These are phyloP conservation scores for Clitopilus passeckerianus DNA, from an alignment of 768 basidiomycete species.

Conservation along the genomic window DNA sequence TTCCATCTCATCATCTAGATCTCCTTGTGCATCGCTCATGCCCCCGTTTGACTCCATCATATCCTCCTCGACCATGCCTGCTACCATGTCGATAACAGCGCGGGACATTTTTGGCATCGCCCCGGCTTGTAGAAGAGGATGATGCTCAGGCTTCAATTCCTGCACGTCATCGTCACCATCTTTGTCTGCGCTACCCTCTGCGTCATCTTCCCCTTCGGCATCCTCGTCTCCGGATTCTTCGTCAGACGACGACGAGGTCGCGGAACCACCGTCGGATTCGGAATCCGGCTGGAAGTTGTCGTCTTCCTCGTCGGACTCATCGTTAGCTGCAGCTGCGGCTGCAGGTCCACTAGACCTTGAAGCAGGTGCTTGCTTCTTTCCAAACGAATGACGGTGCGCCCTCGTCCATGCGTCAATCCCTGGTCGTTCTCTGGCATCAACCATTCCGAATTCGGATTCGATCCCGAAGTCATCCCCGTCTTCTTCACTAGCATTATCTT, in stretches of 20 bases:
- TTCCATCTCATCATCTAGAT: constrained; percentile 24
- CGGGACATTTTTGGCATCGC: constrained; percentile 69
- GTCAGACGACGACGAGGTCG: constrained; percentile 23
- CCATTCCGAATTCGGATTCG: constrained; percentile 67
- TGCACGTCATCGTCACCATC: constrained; percentile 35
- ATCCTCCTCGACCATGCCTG: constrained; percentile 56
- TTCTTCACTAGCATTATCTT: constrained; percentile 24
- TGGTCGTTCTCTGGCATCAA: constrained; percentile 66
- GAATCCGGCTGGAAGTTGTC: constrained; percentile 34
- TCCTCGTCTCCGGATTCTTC: constrained; percentile 14
- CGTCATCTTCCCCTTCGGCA: constrained; percentile 20
- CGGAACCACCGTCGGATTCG: constrained; percentile 29
- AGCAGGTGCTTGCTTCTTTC: constrained; percentile 24
- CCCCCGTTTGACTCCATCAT: constrained; percentile 30
- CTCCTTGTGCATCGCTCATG: constrained; percentile 15
- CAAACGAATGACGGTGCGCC: constrained; percentile 51
- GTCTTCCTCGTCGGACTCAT: constrained; percentile 44
- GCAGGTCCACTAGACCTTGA: constrained; percentile 9
- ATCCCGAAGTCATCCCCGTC: constrained; percentile 39
- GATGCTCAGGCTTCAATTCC: constrained; percentile 48
- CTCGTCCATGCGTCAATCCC: constrained; percentile 65
- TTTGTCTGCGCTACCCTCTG: constrained; percentile 25
- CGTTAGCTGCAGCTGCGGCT: constrained; percentile 27
- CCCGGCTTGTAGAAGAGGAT: constrained; percentile 61
- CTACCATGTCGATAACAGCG: constrained; percentile 59